These are phyloP conservation scores for Elongisporangium senticosum DNA, from an alignment of 352 stramenopile genomes.

Conservation along the genomic window DNA sequence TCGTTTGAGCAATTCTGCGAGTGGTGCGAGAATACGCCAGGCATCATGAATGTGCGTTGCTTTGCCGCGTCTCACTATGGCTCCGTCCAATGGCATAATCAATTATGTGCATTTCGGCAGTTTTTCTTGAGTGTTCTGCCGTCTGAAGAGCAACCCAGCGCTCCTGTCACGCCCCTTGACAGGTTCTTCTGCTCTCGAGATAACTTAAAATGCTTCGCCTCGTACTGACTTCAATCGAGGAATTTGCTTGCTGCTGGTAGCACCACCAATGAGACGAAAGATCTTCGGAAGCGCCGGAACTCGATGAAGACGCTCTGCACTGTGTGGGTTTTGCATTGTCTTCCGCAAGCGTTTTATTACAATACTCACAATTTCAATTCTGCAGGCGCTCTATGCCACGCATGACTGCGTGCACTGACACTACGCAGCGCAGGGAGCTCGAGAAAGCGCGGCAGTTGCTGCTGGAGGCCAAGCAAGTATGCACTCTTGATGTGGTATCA, in stretches of 20 bases:
- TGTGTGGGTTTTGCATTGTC: constrained; percentile 24
- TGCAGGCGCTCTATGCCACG: constrained; percentile 24
- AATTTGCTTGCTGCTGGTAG: neutral
- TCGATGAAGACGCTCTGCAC: constrained; percentile 50
- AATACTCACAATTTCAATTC: constrained; percentile 3
- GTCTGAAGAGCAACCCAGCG: constrained; percentile 38
- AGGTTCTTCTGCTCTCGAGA: constrained; percentile 13
- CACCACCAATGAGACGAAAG: neutral
- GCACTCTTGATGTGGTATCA: constrained; percentile 28
- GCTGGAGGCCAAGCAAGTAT: constrained; percentile 39
- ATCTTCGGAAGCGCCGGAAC: constrained; percentile 29
- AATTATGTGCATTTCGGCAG: constrained; percentile 13
- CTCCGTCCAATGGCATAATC: neutral
- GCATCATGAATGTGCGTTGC: constrained; percentile 56
- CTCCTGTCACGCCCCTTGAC: constrained; percentile 25
- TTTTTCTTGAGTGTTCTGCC: constrained; percentile 78
- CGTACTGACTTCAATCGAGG: neutral
- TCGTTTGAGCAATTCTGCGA: constrained; percentile 85
- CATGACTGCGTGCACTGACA: constrained; percentile 18
- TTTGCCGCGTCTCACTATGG: neutral
- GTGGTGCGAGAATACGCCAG: constrained; percentile 79
- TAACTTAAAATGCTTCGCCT: too few relatives aligned
- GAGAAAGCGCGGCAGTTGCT: constrained; percentile 50
- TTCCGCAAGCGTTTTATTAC: neutral
- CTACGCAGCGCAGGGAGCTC: constrained; percentile 35